Base-by-base conservation (phyloP, 192 early-diverging fungal species). In the Dissophora globulifera region DNA sequence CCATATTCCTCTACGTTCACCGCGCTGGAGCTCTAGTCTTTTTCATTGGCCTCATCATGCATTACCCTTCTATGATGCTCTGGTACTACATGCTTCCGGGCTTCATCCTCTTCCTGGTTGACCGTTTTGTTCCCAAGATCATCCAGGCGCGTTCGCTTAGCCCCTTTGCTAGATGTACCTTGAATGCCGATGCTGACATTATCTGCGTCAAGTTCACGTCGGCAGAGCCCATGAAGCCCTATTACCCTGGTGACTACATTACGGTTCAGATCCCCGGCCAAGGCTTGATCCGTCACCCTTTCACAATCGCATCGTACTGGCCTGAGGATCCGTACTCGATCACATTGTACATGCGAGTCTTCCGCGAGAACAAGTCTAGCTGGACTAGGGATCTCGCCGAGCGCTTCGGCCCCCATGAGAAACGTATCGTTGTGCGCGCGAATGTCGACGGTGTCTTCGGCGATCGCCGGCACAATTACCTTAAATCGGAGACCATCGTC, bases 401-500 rank as follows among this genome's bases (percentile, higher is more conserved):
- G 33, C 63, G 45, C 29, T 76, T 61, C 38, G 64, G 72, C 7
- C 64, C 12, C 4, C 51, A 76, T 23, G 72, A 62, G 9, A 76
- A 61, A 40, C 51, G 58, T 2, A 62, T 76, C 5, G 42, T 13
- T 2, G 26, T 76, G 46, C 50, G 40, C 12, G 46, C 72, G 27
- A 76, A 76, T 26, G 63, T 76, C 29, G 72, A 76, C 20, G 72
- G 72, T 50, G 72, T 76, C 50, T 76, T 76, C 57, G 72, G 72
- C 29, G 72, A 76, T 27, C 72, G 72, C 50, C 72, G 64, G 30
- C 72, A 76, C 8, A 64, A 76, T 15, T 76, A 76, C 25, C 58
- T 76, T 32, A 76, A 76, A 35, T 76, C 72, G 1, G 72, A 76
- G 30, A 61, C 58, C 4, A 67, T 75, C 57, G 45, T 75, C 23